These are phyloP conservation scores for Mycena epipterygia DNA, from an alignment of 768 basidiomycete genomes.

Conservation along the genomic window DNA sequence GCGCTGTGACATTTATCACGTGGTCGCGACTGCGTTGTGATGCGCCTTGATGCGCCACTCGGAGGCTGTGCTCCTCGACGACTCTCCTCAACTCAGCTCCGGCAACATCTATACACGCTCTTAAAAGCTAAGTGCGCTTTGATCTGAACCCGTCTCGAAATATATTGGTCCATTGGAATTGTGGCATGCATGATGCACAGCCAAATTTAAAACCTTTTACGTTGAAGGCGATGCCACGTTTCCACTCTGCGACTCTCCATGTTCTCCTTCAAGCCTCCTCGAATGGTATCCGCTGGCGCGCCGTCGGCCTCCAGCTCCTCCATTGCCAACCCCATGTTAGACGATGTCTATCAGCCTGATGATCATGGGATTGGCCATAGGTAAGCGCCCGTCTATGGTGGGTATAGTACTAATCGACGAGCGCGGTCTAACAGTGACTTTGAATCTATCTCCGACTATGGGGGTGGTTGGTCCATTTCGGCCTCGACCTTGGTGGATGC, in stretches of 20 bases:
- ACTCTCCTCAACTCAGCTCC: too few relatives aligned
- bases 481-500: slow-evolving; percentile 9
- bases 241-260: not conserved
- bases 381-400: not conserved
- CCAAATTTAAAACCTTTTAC: too few relatives aligned
- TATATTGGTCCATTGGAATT: too few relatives aligned
- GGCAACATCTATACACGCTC: too few relatives aligned
- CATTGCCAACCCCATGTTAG: not conserved
- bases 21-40: too few relatives aligned
- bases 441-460: not conserved
- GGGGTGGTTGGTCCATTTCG: slow-evolving; percentile 9
- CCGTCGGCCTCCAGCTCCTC: not conserved
- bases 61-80: too few relatives aligned
- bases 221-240: not conserved
- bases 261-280: slow-evolving; percentile 22
- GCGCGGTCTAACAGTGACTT: not conserved
- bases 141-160: too few relatives aligned
- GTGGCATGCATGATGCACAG: too few relatives aligned
- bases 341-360: not conserved
- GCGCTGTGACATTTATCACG: too few relatives aligned
- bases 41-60: too few relatives aligned
- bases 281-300: not conserved
- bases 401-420: not conserved
- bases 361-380: not conserved
- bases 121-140: too few relatives aligned